Base-by-base conservation (phyloP, 2,329 filamentous ascomycete species). In the Hortaea werneckii region DNA sequence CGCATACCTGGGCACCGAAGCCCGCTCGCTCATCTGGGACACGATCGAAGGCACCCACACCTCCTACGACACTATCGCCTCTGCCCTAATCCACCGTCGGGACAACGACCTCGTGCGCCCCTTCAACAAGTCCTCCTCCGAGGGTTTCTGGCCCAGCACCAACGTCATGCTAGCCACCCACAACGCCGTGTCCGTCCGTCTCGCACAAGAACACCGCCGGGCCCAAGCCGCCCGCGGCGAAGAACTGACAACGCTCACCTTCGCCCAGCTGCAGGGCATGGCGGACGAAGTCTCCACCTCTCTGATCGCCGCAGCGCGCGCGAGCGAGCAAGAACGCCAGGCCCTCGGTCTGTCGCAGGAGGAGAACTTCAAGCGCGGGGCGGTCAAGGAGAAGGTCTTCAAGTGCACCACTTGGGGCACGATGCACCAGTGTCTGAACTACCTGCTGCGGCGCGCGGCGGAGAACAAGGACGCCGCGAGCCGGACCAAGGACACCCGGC, bases 191-290 rank as follows among this genome's bases (percentile, higher is more conserved):
- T 86, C 84, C 4, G 82, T 94, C 6, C 54, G 67, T 30, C 67
- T 68, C 32, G 77, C 76, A 1, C 70, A 73, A 46, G 57, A 63
- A 5, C 65, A 78, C 7, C 72, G 75, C 43, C 67, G 70, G 39
- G 53, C 66, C 13, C 74, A 77, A 42, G 54, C 65, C 28, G 53
- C 56, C 38, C 59, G 58, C 4, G 59, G 65, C 37, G 50, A 72
- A 50, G 37, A 65, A 2, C 69, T 69, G 4, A 71, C 76, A 1
- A 67, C 72, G 2, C 65, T 79, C 7, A 65, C 68, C 0, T 88
- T 87, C 63, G 85, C 85, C 2, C 89, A 95, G 68, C 77, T 95
- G 1, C 85, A 90, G 70, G 89, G 90, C 37, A 96, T 96, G 90
- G 90, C 90, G 1, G 90, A 96, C 56, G 89, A 95, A 62, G 80